phyloP scores from a whole-genome alignment of 768 basidiomycete species.

The Boletus rex-veris region DNA sequence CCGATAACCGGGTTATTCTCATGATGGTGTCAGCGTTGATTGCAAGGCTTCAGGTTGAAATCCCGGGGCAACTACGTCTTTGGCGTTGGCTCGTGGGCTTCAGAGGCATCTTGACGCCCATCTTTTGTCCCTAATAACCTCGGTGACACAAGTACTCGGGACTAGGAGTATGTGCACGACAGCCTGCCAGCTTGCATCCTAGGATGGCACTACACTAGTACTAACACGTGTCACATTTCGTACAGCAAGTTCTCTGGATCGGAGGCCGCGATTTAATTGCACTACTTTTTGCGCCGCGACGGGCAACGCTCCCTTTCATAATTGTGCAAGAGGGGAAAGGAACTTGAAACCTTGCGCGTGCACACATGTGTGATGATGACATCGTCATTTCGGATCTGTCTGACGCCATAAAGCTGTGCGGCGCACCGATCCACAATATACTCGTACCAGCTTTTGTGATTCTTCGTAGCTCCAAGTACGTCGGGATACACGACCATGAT shows the following conservation, averaged over 20 bases:
- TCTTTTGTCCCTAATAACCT: constrained; percentile 3
- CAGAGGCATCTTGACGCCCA: background rate
- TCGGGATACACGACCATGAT: background rate
- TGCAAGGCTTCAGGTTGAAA: background rate
- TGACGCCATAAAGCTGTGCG: background rate
- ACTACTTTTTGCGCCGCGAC: background rate
- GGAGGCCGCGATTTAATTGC: background rate
- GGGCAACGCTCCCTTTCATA: background rate
- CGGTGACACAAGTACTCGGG: constrained; percentile 4
- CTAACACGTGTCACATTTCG: background rate
- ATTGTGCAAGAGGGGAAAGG: background rate
- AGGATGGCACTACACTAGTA: background rate
- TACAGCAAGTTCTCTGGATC: constrained; percentile 11
- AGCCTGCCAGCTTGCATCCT: background rate
- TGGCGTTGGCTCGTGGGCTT: background rate
- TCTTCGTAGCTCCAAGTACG: background rate
- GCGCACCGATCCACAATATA: background rate
- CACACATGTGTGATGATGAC: background rate
- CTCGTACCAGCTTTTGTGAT: background rate
- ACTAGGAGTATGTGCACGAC: constrained; percentile 14
- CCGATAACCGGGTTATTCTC: background rate
- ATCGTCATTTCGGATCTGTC: background rate
- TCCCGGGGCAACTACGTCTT: background rate
- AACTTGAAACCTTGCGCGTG: background rate
- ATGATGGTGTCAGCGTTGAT: constrained; percentile 1